Conservation (phyloP, 2,329 filamentous ascomycete genomes). For the Aspergillus nomiae region DNA sequence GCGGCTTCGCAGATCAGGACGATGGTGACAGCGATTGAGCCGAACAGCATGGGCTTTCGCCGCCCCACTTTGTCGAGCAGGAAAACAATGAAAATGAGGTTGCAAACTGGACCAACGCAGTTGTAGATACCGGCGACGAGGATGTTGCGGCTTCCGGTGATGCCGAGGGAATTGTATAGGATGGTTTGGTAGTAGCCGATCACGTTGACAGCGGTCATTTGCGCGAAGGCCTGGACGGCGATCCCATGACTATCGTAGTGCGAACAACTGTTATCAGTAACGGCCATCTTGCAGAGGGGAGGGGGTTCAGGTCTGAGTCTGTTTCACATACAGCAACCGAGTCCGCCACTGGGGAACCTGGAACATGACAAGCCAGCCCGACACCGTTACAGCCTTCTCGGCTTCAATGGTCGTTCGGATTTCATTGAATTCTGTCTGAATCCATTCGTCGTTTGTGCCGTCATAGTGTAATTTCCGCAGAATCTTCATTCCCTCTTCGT, state of each 20-base stretch:
- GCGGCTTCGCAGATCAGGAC: conserved; percentile 62
- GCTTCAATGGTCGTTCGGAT: conserved; percentile 57
- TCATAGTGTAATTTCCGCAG: conserved; percentile 58
- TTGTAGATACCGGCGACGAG: conserved; percentile 65
- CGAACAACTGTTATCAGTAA: background rate
- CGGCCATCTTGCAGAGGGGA: background rate
- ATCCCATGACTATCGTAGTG: conserved; percentile 52
- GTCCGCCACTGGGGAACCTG: conserved; percentile 56
- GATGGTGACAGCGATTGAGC: conserved; percentile 57
- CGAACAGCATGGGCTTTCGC: conserved; percentile 56
- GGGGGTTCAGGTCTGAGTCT: background rate
- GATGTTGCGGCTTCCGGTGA: conserved; percentile 55
- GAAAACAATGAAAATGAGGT: conserved; percentile 56
- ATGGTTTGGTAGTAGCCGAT: conserved; percentile 46
- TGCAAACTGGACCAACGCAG: conserved; percentile 52
- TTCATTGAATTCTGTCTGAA: conserved; percentile 44
- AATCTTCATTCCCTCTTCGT: conserved; percentile 52
- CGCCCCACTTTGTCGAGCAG: conserved; percentile 57
- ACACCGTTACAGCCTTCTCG: conserved; percentile 56
- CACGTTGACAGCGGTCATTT: conserved; percentile 51
- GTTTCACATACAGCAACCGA: conserved; percentile 51
- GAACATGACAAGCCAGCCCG: conserved; percentile 43
- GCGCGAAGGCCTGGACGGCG: conserved; percentile 66
- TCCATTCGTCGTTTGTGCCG: conserved; percentile 58
- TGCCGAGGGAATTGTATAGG: conserved; percentile 52